phyloP scores from a whole-genome alignment of 257 asterid species.

The Plectranthus barbatus region DNA sequence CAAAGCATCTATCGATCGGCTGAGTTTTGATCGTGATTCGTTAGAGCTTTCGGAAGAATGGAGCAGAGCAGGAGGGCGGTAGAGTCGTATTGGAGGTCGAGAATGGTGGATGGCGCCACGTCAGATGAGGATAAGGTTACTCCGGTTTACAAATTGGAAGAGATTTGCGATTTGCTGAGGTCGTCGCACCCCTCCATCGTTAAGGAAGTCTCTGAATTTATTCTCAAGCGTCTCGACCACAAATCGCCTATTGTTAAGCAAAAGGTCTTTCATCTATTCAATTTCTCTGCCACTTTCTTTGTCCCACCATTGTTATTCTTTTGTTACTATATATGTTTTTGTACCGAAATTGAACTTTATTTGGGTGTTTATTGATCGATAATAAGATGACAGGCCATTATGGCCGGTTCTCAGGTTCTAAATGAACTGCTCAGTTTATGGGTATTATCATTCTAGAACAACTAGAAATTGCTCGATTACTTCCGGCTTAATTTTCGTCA shows the following conservation, averaged over 20 bases:
- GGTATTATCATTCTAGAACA: not conserved
- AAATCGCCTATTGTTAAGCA: constrained; percentile 88
- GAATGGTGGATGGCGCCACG: constrained; percentile 77
- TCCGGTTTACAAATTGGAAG: constrained; percentile 93
- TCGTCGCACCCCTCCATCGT: constrained; percentile 75
- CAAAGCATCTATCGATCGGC: not conserved
- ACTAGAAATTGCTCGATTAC: not conserved
- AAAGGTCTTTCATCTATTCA: constrained; percentile 36
- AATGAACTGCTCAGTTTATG: not conserved
- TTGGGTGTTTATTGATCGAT: not conserved
- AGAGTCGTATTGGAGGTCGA: constrained; percentile 95
- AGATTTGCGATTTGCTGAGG: constrained; percentile 78
- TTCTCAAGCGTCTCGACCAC: constrained; percentile 90
- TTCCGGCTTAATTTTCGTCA: too few relatives aligned
- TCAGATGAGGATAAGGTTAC: constrained; percentile 95
- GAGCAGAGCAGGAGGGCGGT: constrained; percentile 98
- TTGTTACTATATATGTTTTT: not conserved
- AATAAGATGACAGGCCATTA: not conserved
- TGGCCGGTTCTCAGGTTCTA: too few relatives aligned
- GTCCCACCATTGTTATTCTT: not conserved
- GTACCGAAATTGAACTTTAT: not conserved
- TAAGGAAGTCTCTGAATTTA: constrained; percentile 78
- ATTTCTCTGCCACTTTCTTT: not conserved
- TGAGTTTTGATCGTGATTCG: constrained; percentile 22
- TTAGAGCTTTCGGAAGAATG: constrained; percentile 32